Evolutionary conservation across 306 rosid genomes (phyloP), one percentile per base, ranked within the genome.

Genomic region (Gleditsia sinensis): DNA sequence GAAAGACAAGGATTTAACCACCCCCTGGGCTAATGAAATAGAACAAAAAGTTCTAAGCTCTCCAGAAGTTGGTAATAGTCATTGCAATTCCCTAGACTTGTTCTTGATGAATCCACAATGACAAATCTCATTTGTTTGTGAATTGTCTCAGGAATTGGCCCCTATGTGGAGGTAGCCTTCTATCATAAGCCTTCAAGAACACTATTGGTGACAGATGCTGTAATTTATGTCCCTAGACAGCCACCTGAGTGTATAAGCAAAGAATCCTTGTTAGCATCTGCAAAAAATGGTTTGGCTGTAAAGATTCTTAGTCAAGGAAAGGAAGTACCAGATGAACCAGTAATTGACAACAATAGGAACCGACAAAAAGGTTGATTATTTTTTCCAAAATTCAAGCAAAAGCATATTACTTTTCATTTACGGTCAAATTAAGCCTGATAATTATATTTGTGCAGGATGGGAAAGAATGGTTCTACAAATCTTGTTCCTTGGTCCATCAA

Each of bases 401-500:
- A 48, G 13, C 69, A 32, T 58, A 32, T 39, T 21, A 7, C 57
- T 49, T 68, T 42, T 69, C 71, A 42, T 19, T 72, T 45, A 74
- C 32, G 56, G 33, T 65, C 49, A 37, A 78, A 75, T 5, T 43
- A 50, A 48, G 57, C 27, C 8, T 78, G 50, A 49, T 55, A 40
- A 17, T 65, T 72, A 33, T 76, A 4, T 48, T 36, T 77, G 19
- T 82, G 84, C 83, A 92, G 97, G 97, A 58, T 92, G 99, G 99
- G 98, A 94, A 86, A 90, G 99, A 86, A 94, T 92, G 96, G 99
- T 92, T 75, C 91, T 94, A 21, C 99, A 94, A 78, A 92, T 94
- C 80, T 83, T 94, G 88, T 92, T 94, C 77, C 99, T 94, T 55
- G 98, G 96, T 67, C 99, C 97, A 73, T 88, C 99, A 45, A 92